These are phyloP conservation scores for Casuarina equisetifolia DNA, from an alignment of 306 rosid genomes.

Conservation along the genomic window DNA sequence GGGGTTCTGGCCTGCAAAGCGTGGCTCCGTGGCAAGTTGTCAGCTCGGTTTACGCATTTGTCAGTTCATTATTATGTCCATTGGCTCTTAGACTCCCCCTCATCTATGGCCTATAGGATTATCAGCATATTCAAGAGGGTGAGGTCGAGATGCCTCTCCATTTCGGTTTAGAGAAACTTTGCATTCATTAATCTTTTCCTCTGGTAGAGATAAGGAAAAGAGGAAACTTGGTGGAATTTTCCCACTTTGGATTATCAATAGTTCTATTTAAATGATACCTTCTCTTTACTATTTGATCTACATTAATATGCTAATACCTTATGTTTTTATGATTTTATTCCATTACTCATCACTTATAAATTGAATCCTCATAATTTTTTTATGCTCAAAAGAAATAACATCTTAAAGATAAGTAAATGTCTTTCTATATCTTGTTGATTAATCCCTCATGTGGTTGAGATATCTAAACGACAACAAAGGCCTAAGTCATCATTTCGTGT, in stretches of 20 bases:
- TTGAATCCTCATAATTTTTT: too few relatives aligned
- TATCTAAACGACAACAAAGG: background rate
- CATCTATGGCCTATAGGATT: constrained; percentile 6
- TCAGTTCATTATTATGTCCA: constrained; percentile 41
- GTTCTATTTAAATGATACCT: too few relatives aligned
- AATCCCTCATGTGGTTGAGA: background rate
- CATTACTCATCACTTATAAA: too few relatives aligned
- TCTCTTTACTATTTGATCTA: too few relatives aligned
- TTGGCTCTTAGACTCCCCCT: constrained; percentile 19
- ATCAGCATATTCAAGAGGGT: constrained; percentile 13
- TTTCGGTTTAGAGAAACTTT: constrained; percentile 24
- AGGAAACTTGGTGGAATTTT: background rate
- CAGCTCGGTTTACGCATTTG: constrained; percentile 34
- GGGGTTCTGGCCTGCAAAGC: constrained; percentile 31
- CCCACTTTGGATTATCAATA: too few relatives aligned
- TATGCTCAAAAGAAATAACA: too few relatives aligned
- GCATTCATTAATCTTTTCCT: background rate
- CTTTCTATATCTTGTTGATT: background rate
- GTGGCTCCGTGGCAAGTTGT: constrained; percentile 19
- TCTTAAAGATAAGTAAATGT: too few relatives aligned
- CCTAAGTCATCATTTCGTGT: background rate
- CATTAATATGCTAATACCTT: background rate
- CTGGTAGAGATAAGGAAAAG: background rate
- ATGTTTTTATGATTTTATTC: background rate
- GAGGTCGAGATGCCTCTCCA: constrained; percentile 44